phyloP scores from a whole-genome alignment of 1,284 basidiomycete species.

The Microbotryum saponariae region DNA sequence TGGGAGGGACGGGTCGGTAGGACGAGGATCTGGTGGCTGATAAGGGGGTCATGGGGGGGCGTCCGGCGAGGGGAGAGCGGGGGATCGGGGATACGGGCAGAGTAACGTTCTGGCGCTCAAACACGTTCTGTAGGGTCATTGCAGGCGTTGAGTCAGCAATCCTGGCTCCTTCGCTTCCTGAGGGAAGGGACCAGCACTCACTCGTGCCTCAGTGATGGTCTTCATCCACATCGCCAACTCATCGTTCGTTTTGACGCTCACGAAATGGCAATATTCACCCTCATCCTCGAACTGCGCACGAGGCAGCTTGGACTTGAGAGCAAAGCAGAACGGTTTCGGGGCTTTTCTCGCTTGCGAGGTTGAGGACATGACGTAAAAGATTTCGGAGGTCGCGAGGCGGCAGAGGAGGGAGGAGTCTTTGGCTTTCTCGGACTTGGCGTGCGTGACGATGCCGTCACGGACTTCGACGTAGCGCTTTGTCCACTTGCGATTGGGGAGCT shows the following conservation, averaged over 20 bases:
- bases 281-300: slow-evolving; percentile 25
- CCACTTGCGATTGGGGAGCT: slow-evolving; percentile 84
- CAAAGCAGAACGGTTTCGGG: slow-evolving; percentile 70
- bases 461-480: slow-evolving; percentile 77
- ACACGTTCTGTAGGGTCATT: slow-evolving; percentile 4
- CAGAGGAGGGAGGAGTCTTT: slow-evolving; percentile 74
- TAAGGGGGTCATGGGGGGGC: background rate
- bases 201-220: slow-evolving; percentile 26
- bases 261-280: slow-evolving; percentile 70
- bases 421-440: slow-evolving; percentile 76
- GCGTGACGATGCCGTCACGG: slow-evolving; percentile 69
- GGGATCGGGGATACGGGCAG: background rate
- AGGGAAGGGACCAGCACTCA: background rate
- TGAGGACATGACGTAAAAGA: slow-evolving; percentile 61
- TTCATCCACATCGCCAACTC: slow-evolving; percentile 41
- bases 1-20: slow-evolving; percentile 6
- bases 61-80: background rate
- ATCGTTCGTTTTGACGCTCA: slow-evolving; percentile 64
- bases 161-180: too few species aligned
- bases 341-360: slow-evolving; percentile 50
- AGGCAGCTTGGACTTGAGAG: slow-evolving; percentile 57
- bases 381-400: slow-evolving; percentile 74
- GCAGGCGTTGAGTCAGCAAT: background rate
- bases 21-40: background rate
- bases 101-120: slow-evolving; percentile 6